Base-by-base conservation (phyloP, 139 green algal genomes). In the Limnomonas spitsbergensis region DNA sequence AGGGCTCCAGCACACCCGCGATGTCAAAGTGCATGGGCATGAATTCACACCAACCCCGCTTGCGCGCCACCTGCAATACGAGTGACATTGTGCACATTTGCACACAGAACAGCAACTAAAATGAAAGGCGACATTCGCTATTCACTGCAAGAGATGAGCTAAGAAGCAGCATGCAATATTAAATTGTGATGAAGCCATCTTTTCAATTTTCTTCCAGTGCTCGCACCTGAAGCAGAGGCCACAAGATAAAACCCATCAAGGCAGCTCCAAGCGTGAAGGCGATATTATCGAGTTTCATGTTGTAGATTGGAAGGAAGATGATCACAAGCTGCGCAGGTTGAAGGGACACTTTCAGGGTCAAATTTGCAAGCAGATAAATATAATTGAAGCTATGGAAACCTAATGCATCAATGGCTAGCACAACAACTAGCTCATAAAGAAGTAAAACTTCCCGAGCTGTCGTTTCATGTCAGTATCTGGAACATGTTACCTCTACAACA, bases 171-270 rank as follows among this genome's bases (percentile, higher is more conserved):
- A 73, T 3, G 32, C 24, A 31, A 56, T 4, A 3, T 14, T 26
- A 66, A 52, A 34, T 7, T 3, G 29, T 47, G 4, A 34, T 3
- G 3, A 29, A 14, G 3, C 37, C 2, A 14, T 9, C 38, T 36
- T 3, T 1, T 24, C n/a, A n/a, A 2, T 4, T n/a, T n/a, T n/a
- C n/a, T n/a, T n/a, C n/a, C 14, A 71, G 47, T 61, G 14, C 14
- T 14, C 40, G 26, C 26, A 82, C 52, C 81, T 92, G 86, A 40
- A 97, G 81, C 2, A 88, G 31, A 0, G 90, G 91, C 85, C 96
- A 92, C 72, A 95, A 56, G 3, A 87, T 7, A 27, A 86, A 83
- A 9, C 93, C 92, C 31, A 90, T 4, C 24, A 80, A 3, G 2
- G 91, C 75, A 2, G 86, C 83, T 0, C 69, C 74, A 26, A 82